Base-by-base conservation (phyloP, 1,139 yeast species). In the Candida tropicalis region DNA sequence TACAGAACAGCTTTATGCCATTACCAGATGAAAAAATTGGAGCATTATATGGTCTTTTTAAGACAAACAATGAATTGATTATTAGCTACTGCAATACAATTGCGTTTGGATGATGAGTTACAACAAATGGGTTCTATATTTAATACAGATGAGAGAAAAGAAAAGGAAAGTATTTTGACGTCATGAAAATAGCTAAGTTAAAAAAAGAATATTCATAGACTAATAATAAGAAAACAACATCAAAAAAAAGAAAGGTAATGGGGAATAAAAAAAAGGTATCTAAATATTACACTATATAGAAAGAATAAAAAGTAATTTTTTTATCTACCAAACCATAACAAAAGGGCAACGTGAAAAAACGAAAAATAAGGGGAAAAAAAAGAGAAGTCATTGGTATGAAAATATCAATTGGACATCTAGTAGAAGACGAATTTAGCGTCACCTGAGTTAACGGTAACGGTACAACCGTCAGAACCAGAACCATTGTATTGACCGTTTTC, bases 381-480 rank as follows among this genome's bases (percentile, higher is more conserved):
- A n/a, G n/a, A n/a, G n/a, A n/a, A n/a, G n/a, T n/a, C n/a, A n/a
- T n/a, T n/a, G n/a, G n/a, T n/a, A 11, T 15, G 13, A 15, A 13
- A 34, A 5, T 5, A 25, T 24, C n/a, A 38, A 31, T 18, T 11
- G 10, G 24, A 31, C 20, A 7, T 24, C 24, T 36, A 36, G 43
- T 82, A 83, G 58, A 86, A 79, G 45, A 82, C 87, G 63, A 82
- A 80, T 61, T 81, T 71, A 53, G 96, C 98, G 54, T 77, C 68
- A 65, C 98, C 98, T 16, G 73, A 65, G 48, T 90, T 82, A 47
- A 93, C 95, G 51, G 96, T 80, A 51, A 87, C 96, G 46, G 98
- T 93, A 80, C 99, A 93, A 54, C 98, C 98, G 60, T 84, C 91
- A 26, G 63, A 41, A 48, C 85, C 82, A 50, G 67, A 65, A 50